Conservation (phyloP, 306 rosid genomes). For the Prunus campanulata region DNA sequence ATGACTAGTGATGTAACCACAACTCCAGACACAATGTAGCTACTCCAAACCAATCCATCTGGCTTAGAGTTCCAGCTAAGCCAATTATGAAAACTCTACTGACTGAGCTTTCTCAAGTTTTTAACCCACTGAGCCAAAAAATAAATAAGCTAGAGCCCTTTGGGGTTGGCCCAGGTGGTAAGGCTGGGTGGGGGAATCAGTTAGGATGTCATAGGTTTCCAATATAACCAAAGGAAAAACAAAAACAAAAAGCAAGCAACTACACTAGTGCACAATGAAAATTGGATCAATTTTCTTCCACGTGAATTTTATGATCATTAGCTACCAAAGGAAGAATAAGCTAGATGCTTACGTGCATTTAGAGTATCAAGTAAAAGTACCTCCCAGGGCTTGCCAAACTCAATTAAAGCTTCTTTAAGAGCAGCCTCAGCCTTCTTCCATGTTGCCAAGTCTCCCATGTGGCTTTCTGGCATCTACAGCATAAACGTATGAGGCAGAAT, state of each 20-base stretch:
- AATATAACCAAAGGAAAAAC: no score
- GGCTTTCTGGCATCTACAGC: constrained; percentile 81
- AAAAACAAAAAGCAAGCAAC: no score
- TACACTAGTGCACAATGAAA: no score
- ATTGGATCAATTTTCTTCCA: no score
- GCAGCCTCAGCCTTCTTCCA: constrained; percentile 95
- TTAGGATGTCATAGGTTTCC: no score
- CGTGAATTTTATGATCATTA: no score
- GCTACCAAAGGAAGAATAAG: no score
- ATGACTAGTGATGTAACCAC: constrained; percentile 19
- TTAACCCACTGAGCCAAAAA: background rate
- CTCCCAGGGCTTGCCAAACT: constrained; percentile 91
- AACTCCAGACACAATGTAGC: background rate
- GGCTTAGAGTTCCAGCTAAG: background rate
- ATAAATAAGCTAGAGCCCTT: no score
- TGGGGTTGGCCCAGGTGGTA: no score
- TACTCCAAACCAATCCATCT: background rate
- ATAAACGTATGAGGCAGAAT: background rate
- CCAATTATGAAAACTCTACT: background rate
- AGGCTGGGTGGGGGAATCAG: no score
- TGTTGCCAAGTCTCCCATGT: constrained; percentile 68
- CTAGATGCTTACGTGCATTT: no score
- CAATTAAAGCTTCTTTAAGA: constrained; percentile 79
- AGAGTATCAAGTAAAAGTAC: constrained; percentile 27
- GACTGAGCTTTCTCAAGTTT: background rate